phyloP scores from a whole-genome alignment of 2,329 filamentous ascomycete genomes.

The Xylaria sp. region DNA sequence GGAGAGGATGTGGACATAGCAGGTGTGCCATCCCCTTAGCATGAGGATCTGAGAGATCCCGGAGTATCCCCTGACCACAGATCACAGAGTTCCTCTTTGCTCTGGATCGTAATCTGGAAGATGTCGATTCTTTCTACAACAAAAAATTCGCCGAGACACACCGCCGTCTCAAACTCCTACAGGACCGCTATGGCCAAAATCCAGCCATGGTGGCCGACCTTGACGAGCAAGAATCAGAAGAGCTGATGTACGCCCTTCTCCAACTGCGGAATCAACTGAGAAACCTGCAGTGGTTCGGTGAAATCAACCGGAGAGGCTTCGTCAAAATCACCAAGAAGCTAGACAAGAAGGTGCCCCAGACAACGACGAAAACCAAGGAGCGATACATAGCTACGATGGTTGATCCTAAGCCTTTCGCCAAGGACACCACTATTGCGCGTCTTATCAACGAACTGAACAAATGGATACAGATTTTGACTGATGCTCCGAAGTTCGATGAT shows the following conservation, averaged over 20 bases:
- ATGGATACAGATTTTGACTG: slow-evolving; percentile 79
- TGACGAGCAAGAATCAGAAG: slow-evolving; percentile 84
- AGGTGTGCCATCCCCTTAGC: slow-evolving; percentile 55
- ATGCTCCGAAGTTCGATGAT: slow-evolving; percentile 72
- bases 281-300: slow-evolving; percentile 95
- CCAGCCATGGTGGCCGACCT: slow-evolving; percentile 65
- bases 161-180: slow-evolving; percentile 76
- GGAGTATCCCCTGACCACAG: slow-evolving; percentile 36
- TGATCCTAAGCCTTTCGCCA: slow-evolving; percentile 80
- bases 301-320: slow-evolving; percentile 92
- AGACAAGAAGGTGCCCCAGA: slow-evolving; percentile 83
- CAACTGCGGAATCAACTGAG: slow-evolving; percentile 82
- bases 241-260: slow-evolving; percentile 82
- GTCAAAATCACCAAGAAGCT: slow-evolving; percentile 99
- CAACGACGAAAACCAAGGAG: slow-evolving; percentile 65
- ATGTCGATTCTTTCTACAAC: slow-evolving; percentile 95
- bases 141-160: slow-evolving; percentile 84
- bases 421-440: slow-evolving; percentile 51
- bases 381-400: slow-evolving; percentile 88
- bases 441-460: slow-evolving; percentile 68
- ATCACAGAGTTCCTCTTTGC: slow-evolving; percentile 87
- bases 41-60: slow-evolving; percentile 32
- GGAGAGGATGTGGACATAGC: slow-evolving; percentile 80
- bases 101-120: slow-evolving; percentile 93
- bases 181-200: slow-evolving; percentile 77